Evolutionary conservation across 2,329 filamentous ascomycete genomes (phyloP).

Genomic region (Xylariaceae sp.): DNA sequence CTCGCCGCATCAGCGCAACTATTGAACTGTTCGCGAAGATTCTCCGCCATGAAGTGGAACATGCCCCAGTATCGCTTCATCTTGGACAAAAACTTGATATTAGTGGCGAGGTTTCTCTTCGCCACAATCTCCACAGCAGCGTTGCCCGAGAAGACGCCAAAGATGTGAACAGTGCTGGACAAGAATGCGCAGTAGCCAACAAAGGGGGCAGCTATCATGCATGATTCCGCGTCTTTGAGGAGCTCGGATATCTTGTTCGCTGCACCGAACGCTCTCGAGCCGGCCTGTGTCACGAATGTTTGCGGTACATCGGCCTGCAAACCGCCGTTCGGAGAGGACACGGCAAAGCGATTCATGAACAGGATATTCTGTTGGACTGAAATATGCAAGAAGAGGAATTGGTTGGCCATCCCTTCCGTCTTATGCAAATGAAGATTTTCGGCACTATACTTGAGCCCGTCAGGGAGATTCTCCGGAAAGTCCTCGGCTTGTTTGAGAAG

Average conservation of each 20-base stretch:
- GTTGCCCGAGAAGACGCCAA: constrained; percentile 85
- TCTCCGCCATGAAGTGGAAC: constrained; percentile 95
- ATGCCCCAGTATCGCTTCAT: constrained; percentile 99
- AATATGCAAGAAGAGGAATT: constrained; percentile 89
- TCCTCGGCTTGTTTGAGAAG: constrained; percentile 67
- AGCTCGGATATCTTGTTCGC: constrained; percentile 83
- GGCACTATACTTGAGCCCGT: constrained; percentile 63
- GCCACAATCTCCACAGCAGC: constrained; percentile 67
- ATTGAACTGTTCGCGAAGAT: constrained; percentile 81
- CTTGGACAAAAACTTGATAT: constrained; percentile 83
- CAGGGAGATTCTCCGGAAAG: constrained; percentile 65
- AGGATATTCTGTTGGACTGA: constrained; percentile 83
- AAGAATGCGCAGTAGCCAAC: constrained; percentile 92
- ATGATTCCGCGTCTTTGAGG: constrained; percentile 71
- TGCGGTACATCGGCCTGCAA: constrained; percentile 67
- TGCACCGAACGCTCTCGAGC: constrained; percentile 70
- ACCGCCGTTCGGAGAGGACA: constrained; percentile 62
- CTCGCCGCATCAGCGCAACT: constrained; percentile 76
- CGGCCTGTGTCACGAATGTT: constrained; percentile 70
- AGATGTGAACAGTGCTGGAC: constrained; percentile 89
- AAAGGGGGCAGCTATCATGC: constrained; percentile 83
- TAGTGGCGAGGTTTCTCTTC: constrained; percentile 79
- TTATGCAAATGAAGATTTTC: constrained; percentile 83
- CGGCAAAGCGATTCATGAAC: constrained; percentile 83
- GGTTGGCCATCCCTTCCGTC: constrained; percentile 79